Percentiles rank a stretch among this genome's conserved stretches.
These are phyloP conservation scores for Fabrea salina DNA, from an alignment of 169 alveolate genomes.

Conservation along the genomic window DNA sequence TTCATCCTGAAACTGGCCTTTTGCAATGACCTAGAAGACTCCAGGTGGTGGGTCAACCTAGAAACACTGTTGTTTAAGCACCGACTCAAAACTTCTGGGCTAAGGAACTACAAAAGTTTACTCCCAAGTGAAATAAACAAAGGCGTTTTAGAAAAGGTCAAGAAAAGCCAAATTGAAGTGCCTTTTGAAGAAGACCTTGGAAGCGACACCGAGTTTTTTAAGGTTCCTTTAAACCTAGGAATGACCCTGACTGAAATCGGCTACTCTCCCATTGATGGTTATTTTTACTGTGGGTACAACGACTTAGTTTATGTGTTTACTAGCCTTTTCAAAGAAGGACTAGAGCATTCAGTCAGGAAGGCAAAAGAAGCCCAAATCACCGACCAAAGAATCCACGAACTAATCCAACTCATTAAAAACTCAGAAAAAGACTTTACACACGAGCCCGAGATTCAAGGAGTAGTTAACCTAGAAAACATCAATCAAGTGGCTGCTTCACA, in stretches of 20 bases:
- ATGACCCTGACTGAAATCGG: neutral
- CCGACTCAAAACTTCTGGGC: neutral
- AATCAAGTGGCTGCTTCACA: constrained; percentile 32
- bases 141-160: no score
- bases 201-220: no score
- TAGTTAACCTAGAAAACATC: constrained; percentile 25
- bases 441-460: neutral
- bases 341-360: neutral
- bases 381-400: neutral
- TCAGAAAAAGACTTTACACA: neutral
- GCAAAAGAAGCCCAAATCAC: neutral
- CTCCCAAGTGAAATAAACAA: no score
- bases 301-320: neutral
- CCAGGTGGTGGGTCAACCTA: neutral
- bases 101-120: no score
- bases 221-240: neutral
- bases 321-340: neutral
- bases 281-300: neutral
- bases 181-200: no score
- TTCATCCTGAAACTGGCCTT: neutral
- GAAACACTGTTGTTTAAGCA: neutral
- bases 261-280: constrained; percentile 5
- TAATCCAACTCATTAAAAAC: neutral
- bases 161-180: no score
- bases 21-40: neutral